phyloP scores from a whole-genome alignment of 768 basidiomycete genomes.

The Mycena vulgaris region DNA sequence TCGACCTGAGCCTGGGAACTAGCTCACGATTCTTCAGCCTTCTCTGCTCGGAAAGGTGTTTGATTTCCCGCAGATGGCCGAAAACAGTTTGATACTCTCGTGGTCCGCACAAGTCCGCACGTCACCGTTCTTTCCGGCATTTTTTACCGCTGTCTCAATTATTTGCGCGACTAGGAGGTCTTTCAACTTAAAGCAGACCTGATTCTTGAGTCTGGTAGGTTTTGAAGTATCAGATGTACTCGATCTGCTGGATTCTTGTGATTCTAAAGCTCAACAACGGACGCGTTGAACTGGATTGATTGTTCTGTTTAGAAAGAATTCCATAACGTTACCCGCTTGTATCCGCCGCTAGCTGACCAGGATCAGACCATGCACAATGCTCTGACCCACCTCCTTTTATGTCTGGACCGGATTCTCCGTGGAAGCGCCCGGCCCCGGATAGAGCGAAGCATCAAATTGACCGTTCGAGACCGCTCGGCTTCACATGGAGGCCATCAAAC shows the following conservation, averaged over 20 bases:
- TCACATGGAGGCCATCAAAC: too few relatives aligned
- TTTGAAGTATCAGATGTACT: too few relatives aligned
- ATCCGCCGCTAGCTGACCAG: neutral
- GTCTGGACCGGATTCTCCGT: too few relatives aligned
- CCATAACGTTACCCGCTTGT: conserved; percentile 32
- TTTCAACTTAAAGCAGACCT: conserved; percentile 65
- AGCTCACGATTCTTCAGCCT: too few relatives aligned
- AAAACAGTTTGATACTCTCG: conserved; percentile 36
- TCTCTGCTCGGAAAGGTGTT: too few relatives aligned
- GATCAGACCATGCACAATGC: neutral
- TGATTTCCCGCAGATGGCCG: conserved; percentile 17
- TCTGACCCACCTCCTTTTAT: neutral
- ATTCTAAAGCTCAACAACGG: conserved; percentile 52
- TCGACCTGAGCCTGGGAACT: too few relatives aligned
- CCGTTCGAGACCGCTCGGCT: too few relatives aligned
- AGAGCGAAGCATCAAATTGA: too few relatives aligned
- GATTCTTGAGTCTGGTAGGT: conserved; percentile 63
- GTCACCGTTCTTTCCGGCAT: conserved; percentile 40
- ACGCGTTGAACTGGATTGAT: conserved; percentile 54
- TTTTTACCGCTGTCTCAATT: conserved; percentile 63
- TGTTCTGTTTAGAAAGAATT: conserved; percentile 40
- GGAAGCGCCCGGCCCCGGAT: too few relatives aligned
- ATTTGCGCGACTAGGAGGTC: conserved; percentile 61
- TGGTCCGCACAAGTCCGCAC: conserved; percentile 28
- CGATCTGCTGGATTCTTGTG: conserved; percentile 55